phyloP scores from a whole-genome alignment of 2,329 filamentous ascomycete species.

The Aspergillus sp. region DNA sequence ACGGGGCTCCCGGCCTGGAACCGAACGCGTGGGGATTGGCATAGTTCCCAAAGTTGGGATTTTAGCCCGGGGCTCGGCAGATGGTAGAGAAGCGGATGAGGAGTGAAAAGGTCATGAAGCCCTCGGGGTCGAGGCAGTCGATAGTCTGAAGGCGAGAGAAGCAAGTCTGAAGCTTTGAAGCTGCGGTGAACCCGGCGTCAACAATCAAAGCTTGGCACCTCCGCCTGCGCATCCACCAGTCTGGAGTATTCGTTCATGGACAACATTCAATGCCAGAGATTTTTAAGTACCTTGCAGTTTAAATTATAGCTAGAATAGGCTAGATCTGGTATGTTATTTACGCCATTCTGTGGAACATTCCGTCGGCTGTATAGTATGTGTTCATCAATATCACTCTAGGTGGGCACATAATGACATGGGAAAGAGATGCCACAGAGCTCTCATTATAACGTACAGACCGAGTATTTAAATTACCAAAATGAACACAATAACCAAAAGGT shows the following conservation, averaged over 20 bases:
- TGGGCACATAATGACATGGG: neutral
- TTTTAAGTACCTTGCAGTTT: too few species aligned
- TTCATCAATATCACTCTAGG: neutral
- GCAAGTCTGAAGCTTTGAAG: neutral
- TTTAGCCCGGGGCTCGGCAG: neutral
- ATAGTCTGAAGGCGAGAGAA: neutral
- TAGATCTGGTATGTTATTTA: neutral
- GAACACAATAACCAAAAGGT: too few species aligned
- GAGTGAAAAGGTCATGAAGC: neutral
- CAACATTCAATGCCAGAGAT: too few species aligned
- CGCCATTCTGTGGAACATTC: neutral
- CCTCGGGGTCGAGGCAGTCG: neutral
- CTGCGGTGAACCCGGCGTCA: constrained; percentile 3
- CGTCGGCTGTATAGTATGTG: too few species aligned
- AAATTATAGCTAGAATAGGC: neutral
- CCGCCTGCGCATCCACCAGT: neutral
- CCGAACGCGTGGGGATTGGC: constrained; percentile 42
- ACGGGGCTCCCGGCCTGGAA: constrained; percentile 35
- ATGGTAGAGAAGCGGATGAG: neutral
- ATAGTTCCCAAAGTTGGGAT: constrained; percentile 21
- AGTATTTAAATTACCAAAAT: too few species aligned
- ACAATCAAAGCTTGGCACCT: constrained; percentile 1
- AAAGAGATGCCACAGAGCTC: too few species aligned
- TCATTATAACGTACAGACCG: too few species aligned
- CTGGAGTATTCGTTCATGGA: too few species aligned